Percentiles rank a stretch among this genome's conserved stretches.
Evolutionary conservation across 345 rosid species (phyloP).

Genomic region (Populus alba): DNA sequence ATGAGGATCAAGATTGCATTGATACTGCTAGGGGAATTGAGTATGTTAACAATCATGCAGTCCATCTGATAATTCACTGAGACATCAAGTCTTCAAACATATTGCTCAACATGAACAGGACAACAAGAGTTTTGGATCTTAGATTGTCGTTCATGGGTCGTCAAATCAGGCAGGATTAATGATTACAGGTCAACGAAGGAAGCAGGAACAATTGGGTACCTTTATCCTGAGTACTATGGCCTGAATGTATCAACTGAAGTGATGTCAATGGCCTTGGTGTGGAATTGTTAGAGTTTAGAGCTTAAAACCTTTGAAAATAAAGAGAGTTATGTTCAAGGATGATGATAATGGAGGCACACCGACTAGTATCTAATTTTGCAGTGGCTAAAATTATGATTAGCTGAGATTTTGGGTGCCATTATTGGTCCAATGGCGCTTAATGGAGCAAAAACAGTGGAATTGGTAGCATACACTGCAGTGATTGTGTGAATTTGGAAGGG

Average conservation of each 20-base stretch:
- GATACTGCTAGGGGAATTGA: conserved; percentile 87
- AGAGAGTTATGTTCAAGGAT: conserved; percentile 53
- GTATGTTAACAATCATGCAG: conserved; percentile 75
- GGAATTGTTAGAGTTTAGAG: conserved; percentile 46
- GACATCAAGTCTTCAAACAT: conserved; percentile 88
- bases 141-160: conserved; percentile 72
- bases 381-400: conserved; percentile 48
- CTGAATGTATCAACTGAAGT: conserved; percentile 66
- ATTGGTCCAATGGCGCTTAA: conserved; percentile 47
- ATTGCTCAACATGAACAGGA: conserved; percentile 62
- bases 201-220: conserved; percentile 83
- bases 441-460: conserved; percentile 77
- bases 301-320: conserved; percentile 56
- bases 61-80: conserved; percentile 74
- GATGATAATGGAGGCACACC: conserved; percentile 39
- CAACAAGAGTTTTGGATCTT: conserved; percentile 76
- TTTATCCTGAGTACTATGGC: conserved; percentile 83
- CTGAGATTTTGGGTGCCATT: conserved; percentile 49
- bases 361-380: conserved; percentile 52
- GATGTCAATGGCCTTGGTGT: conserved; percentile 90
- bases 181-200: conserved; percentile 52
- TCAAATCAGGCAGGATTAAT: conserved; percentile 29
- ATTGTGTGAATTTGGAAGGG: conserved; percentile 69
- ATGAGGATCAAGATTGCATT: conserved; percentile 71
- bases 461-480: conserved; percentile 67